Evolutionary conservation across 2,329 filamentous ascomycete genomes (phyloP).

Genomic region (Venturiaceae sp.): DNA sequence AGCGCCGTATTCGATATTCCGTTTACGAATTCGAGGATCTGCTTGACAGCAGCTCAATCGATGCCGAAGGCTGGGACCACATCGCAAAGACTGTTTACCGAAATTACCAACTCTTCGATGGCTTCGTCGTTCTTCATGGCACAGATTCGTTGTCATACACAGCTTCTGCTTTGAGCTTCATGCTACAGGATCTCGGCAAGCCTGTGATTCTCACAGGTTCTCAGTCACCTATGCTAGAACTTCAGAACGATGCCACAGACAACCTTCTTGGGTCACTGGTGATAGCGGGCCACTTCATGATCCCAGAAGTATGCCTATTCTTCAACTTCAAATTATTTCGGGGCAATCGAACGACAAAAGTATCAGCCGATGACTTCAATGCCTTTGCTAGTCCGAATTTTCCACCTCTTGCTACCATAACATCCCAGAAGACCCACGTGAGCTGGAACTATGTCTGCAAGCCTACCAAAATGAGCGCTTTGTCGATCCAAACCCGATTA

Average conservation of each 20-base stretch:
- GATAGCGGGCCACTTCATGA: conserved; percentile 83
- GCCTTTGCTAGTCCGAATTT: conserved; percentile 87
- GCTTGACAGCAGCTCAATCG: conserved; percentile 84
- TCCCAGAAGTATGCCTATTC: conserved; percentile 87
- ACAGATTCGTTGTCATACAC: conserved; percentile 85
- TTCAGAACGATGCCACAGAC: conserved; percentile 85
- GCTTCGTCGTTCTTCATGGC: conserved; percentile 83
- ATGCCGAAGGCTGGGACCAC: conserved; percentile 74
- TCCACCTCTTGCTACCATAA: conserved; percentile 70
- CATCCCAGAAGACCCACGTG: conserved; percentile 70
- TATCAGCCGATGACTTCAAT: conserved; percentile 75
- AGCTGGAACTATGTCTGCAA: conserved; percentile 70
- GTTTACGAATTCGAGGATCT: conserved; percentile 77
- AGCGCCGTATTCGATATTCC: conserved; percentile 71
- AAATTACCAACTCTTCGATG: conserved; percentile 84
- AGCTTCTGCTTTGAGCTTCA: conserved; percentile 83
- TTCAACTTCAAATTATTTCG: conserved; percentile 88
- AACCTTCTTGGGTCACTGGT: conserved; percentile 83
- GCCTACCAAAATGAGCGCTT: conserved; percentile 63
- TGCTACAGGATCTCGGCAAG: conserved; percentile 85
- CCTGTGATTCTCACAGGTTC: conserved; percentile 72
- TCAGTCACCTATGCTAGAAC: conserved; percentile 72
- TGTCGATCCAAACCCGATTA: conserved; percentile 63
- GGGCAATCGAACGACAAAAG: conserved; percentile 80
- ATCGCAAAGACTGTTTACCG: conserved; percentile 70